A percentile compares a stretch with the other conserved stretches of the same genome.
Evolutionary conservation across 2,329 filamentous ascomycete genomes (phyloP).

Genomic region (Pseudogymnoascus sp.): DNA sequence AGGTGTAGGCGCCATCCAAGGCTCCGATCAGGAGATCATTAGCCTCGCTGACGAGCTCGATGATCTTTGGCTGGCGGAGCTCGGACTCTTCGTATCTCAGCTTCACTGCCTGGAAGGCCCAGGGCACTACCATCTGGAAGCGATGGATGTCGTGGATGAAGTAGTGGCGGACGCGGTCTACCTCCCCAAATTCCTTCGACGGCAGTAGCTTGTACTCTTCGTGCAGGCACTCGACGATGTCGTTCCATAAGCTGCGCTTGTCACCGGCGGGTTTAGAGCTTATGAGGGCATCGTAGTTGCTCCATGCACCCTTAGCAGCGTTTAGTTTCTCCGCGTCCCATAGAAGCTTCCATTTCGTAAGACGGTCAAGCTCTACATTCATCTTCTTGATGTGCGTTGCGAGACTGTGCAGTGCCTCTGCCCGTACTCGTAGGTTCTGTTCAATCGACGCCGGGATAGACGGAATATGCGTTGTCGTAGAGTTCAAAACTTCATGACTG

Average conservation of each 20-base stretch:
- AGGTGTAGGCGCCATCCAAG: constrained; percentile 57
- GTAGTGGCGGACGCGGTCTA: constrained; percentile 76
- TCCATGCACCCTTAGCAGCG: constrained; percentile 73
- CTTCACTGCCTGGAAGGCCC: constrained; percentile 71
- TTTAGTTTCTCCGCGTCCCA: constrained; percentile 86
- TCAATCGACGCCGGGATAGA: constrained; percentile 69
- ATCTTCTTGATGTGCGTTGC: constrained; percentile 62
- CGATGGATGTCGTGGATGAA: constrained; percentile 70
- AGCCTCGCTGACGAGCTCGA: constrained; percentile 48
- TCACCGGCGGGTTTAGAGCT: constrained; percentile 50
- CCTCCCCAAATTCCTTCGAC: constrained; percentile 57
- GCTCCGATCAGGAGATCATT: constrained; percentile 64
- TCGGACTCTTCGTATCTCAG: constrained; percentile 57
- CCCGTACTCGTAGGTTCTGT: constrained; percentile 67
- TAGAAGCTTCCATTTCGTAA: constrained; percentile 72
- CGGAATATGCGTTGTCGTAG: constrained; percentile 66
- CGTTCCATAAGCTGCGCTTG: constrained; percentile 63
- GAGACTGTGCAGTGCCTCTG: constrained; percentile 66
- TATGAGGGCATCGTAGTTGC: constrained; percentile 64
- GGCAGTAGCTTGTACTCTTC: constrained; percentile 67
- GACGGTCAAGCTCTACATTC: constrained; percentile 57
- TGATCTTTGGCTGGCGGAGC: constrained; percentile 42
- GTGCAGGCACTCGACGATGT: constrained; percentile 69
- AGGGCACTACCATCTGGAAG: constrained; percentile 69
- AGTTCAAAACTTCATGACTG: constrained; percentile 74